Base-by-base conservation (phyloP, 2,329 filamentous ascomycete genomes). In the Cercospora sp. region DNA sequence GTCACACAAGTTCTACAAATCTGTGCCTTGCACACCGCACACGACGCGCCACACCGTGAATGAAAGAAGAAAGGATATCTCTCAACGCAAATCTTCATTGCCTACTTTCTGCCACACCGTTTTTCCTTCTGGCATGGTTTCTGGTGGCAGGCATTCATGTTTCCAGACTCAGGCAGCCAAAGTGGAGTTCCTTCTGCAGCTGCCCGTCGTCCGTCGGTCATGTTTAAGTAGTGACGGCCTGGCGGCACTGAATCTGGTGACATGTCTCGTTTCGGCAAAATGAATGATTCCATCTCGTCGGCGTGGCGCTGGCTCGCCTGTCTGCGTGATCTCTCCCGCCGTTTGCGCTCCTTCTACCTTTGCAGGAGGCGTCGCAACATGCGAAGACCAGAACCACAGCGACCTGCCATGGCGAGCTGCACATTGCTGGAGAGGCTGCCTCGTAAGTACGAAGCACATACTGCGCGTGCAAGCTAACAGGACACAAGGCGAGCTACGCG, bases 401-500 rank as follows among this genome's bases (percentile, higher is more conserved):
- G 26, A 40, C 23, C 31, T 18, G 55, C 57, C 51, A 63, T 51
- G 42, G 5, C 64, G 13, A 67, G 55, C 9, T 69, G 67, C 55
- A 65, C 55, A 9, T 20, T 69, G 12, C 64, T 69, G 12, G 55
- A 69, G 42, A 28, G 36, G 33, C 60, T 69, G 16, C 67, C 67
- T 45, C 64, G 67, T 68, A 36, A 62, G 66, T 62, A 20, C 26
- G 16, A 51, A 6, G 26, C 16, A 7, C 16, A 18, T 4, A 13
- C 12, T 59, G 1, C 20, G 4, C 12, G 33, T n/a, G 5, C 53
- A 40, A 33, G 33, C 66, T 68, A 18, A 61, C 40, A 3, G 4
- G n/a, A 6, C 58, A 1, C 2, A 18, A 68, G 66, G 66, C 45
- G 65, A 67, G 55, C 48, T 67, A 5, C 65, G 59, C 3, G 65